Base-by-base conservation (phyloP, 1,139 yeast genomes). In the Taphrina betulina region DNA sequence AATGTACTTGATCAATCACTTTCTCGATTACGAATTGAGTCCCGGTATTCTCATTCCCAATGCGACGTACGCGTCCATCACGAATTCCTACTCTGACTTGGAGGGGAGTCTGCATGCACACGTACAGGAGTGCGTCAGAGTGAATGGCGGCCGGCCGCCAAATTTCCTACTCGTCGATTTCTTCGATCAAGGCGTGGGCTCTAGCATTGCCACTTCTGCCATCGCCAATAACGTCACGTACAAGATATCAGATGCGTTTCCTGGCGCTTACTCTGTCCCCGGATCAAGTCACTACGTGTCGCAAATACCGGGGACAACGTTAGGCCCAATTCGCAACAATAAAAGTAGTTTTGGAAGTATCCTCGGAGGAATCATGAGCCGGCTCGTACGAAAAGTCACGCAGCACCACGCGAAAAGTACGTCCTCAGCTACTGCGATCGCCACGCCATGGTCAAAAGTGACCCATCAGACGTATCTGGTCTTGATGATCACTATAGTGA, bases 1-100 rank as follows among this genome's bases (percentile, higher is more conserved):
- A 23, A 3, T 44, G 29, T 44, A 44, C 40, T 40, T 44, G 36
- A 34, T 44, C 33, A 44, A 44, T 19, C 50, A 44, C 31, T 44
- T 33, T 31, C 38, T 44, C 38, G 50, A 44, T 19, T 33, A 31
- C 38, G 50, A 31, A n/a, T 3, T 44, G 5, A 44, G 20, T 19
- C 20, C 50, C 8, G 37, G 40, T 4, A 34, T 44, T 17, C 23
- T 23, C 29, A 24, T 44, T n/a, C 50, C 50, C 16, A 34, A 44
- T 20, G 45, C 17, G 45, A 41, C 45, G 10, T 41, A 26, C 14
- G 45, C 45, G n/a, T n/a, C 23, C 35, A 19, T 41, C 35, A 41
- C 45, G 35, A 41, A 41, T 28, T 41, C 45, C 22, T 33, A n/a
- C 19, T 41, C 45, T 3, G 24, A 10, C 1, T 22, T 5, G 8